These are phyloP conservation scores for Nectriaceae sp. DNA, from an alignment of 2,329 filamentous ascomycete genomes.

Conservation along the genomic window DNA sequence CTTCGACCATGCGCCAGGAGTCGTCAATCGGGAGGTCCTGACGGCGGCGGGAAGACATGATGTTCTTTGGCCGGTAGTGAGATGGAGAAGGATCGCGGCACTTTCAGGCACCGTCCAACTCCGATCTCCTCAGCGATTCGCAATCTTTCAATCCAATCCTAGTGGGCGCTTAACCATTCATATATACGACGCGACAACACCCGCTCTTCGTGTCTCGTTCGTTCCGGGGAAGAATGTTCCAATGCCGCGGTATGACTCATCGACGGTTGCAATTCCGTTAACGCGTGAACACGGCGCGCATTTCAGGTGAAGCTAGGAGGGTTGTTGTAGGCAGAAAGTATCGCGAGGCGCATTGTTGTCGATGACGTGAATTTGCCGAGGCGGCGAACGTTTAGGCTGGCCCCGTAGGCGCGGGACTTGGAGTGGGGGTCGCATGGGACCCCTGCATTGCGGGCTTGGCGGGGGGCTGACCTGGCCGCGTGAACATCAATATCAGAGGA, in stretches of 20 bases:
- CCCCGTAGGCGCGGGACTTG: too few species aligned
- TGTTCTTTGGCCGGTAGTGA: too few species aligned
- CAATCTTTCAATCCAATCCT: too few species aligned
- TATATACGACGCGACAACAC: neutral
- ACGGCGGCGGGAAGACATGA: slow-evolving; percentile 24
- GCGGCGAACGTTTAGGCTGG: neutral
- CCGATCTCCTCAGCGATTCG: neutral
- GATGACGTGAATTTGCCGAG: neutral
- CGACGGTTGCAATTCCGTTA: too few species aligned
- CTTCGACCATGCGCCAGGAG: slow-evolving; percentile 64
- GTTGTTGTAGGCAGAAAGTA: neutral
- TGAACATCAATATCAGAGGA: too few species aligned
- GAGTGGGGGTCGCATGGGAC: neutral
- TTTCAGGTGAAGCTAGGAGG: neutral
- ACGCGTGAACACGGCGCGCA: neutral
- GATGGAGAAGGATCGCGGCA: too few species aligned
- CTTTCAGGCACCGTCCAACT: neutral
- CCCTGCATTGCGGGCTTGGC: neutral
- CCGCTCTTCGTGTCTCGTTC: too few species aligned
- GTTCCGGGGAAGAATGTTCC: too few species aligned
- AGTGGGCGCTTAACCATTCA: neutral
- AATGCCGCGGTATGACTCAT: neutral
- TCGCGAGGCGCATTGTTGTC: neutral
- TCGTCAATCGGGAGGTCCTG: slow-evolving; percentile 44
- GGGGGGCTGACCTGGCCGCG: neutral